Evolutionary conservation across 2,329 filamentous ascomycete genomes (phyloP), one percentile per base, ranked within the genome.

Genomic region (Thielaviopsis cerberus): DNA sequence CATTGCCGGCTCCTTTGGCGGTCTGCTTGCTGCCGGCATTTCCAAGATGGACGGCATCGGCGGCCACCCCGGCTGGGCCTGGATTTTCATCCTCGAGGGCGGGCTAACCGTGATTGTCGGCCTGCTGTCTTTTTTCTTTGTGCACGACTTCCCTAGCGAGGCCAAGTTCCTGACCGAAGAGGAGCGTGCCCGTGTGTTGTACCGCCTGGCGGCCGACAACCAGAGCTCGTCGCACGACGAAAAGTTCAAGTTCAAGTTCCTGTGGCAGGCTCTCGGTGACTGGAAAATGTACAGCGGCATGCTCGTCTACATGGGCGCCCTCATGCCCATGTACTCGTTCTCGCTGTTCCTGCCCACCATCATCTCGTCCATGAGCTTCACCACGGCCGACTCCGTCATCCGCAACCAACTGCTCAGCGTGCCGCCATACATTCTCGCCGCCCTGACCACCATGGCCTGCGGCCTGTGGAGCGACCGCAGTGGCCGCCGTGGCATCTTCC

Each of bases 271-370:
- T 6, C 64, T 91, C 20, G 83, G 77, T 59, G 88, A 94, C 66
- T 94, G 86, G 83, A 94, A 94, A 73, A 94, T 85, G 22, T 92
- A 82, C 70, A 72, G 77, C 1, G 84, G 80, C 13, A 85, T 86
- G 68, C 69, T 86, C 51, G 82, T 91, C 60, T 92, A 89, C 67
- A 88, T 88, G 81, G 87, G 86, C 1, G 76, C 75, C 45, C 78
- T 86, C 62, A 84, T 83, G 66, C 77, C 85, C 0, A 72, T 90
- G 4, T 90, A 89, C 66, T 81, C 82, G 2, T 88, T 89, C 69
- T 83, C 79, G 1, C 74, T 90, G 3, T 90, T 94, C 71, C 71
- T 91, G 1, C 88, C 88, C 0, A 85, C 82, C 20, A 94, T 94
- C 65, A 84, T 94, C 62, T 73, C 74, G 52, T 70, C 70, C 59